Conservation (phyloP, 2,329 filamentous ascomycete genomes). For the Aspergillus oerlinghausenensis region DNA sequence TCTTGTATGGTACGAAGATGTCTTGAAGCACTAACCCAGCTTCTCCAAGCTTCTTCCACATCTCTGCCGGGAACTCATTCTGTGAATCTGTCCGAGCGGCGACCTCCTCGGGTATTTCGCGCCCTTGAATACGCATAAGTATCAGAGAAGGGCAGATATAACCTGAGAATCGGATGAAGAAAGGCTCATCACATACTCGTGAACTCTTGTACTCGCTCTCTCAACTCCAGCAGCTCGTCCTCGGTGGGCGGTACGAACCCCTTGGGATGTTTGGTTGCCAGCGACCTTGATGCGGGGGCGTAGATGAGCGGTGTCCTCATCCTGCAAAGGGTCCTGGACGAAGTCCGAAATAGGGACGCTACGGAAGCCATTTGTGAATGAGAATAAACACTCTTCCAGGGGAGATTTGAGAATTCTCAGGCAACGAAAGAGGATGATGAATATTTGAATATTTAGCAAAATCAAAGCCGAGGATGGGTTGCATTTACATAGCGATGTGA, state of each 20-base stretch:
- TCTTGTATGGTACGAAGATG: background rate
- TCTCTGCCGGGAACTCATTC: conserved; percentile 82
- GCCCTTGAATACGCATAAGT: conserved; percentile 42
- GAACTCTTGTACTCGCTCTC: conserved; percentile 84
- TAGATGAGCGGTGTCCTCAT: conserved; percentile 26
- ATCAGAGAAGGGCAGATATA: background rate
- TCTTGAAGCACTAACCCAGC: conserved; percentile 53
- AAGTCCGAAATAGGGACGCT: conserved; percentile 28
- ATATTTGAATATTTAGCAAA: background rate
- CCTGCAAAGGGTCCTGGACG: conserved; percentile 25
- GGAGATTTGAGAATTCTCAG: background rate
- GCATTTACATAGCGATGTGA: conserved; percentile 1
- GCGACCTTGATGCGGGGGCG: conserved; percentile 33
- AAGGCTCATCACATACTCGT: conserved; percentile 44
- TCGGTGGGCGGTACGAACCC: conserved; percentile 63
- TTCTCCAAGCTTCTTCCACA: conserved; percentile 92
- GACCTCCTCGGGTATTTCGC: conserved; percentile 80
- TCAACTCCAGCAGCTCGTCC: conserved; percentile 72
- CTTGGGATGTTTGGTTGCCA: conserved; percentile 66
- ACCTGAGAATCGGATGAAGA: background rate
- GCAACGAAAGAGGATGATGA: background rate
- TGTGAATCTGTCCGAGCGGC: conserved; percentile 76
- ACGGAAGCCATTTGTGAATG: conserved; percentile 31
- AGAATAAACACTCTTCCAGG: background rate
- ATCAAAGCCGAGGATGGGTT: background rate